phyloP scores from a whole-genome alignment of 1,139 yeast species.

The Saccharomycopsis hybrid region DNA sequence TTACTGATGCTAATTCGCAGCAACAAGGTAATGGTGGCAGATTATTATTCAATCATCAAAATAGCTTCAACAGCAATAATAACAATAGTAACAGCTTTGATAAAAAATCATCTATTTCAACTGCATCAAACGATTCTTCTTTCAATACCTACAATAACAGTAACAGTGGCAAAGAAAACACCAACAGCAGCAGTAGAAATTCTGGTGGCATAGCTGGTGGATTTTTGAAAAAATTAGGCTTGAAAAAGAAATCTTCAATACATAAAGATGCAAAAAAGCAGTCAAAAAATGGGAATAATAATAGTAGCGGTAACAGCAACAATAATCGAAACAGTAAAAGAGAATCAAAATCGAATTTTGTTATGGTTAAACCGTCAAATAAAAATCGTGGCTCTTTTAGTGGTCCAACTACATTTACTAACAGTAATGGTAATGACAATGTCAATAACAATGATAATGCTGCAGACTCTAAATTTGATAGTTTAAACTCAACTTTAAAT shows the following conservation, averaged over 20 bases:
- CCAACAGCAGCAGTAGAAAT: neutral
- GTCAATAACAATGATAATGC: neutral
- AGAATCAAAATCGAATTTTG: constrained; percentile 8
- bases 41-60: neutral
- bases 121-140: neutral
- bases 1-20: too few relatives aligned
- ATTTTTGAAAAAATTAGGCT: constrained; percentile 17
- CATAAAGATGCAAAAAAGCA: constrained; percentile 2
- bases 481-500: neutral
- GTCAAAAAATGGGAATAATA: neutral
- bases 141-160: neutral
- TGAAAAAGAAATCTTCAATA: constrained; percentile 14
- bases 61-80: neutral
- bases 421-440: neutral
- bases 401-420: neutral
- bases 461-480: neutral
- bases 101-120: constrained; percentile 2
- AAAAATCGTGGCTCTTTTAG: constrained; percentile 1
- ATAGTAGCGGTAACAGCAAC: neutral
- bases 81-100: neutral
- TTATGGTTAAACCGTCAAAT: constrained; percentile 1
- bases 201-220: constrained; percentile 10
- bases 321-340: constrained; percentile 6
- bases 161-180: neutral
- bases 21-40: too few relatives aligned